Base-by-base conservation (phyloP, 768 basidiomycete genomes). In the Nidularia pulvinata region DNA sequence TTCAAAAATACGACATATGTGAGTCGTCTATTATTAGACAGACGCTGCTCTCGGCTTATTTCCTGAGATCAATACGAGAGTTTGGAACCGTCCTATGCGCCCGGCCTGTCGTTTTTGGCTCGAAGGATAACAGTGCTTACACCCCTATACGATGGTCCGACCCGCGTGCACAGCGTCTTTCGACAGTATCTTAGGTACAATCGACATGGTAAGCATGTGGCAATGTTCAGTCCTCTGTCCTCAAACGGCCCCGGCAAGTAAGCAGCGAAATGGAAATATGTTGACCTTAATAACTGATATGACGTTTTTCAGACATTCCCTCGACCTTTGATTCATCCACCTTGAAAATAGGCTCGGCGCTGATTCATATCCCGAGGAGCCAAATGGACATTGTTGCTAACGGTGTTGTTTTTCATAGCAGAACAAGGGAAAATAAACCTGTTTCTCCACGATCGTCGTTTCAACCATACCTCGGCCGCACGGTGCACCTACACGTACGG, bases 181-280 rank as follows among this genome's bases (percentile, higher is more conserved):
- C 25, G 32, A 42, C 49, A 49, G 55, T 55, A 47, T 51, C 57
- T 53, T 55, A 51, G 48, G 52, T 53, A 54, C 58, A 49, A 51
- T 37, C 25, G 37, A 46, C 19, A 16, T 13, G 49, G 39, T 35
- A 16, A 34, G 36, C 43, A 36, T 36, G 48, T 59, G 53, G 51
- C 56, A 55, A 55, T 3, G 11, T 11, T 42, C 5, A 42, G 16
- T 42, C 13, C 39, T 42, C 39, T 13, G 16, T 42, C 39, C 39
- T 13, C 39, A 42, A 42, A 19, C 39, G 11, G 25, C 25, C 25
- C 25, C 25, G 25, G 13, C 39, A 42, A 42, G 16, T 42, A 42
- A 19, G 39, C 39, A 42, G 39, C 39, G 39, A 13, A 42, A 19
- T 13, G 39, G 39, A 3, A 13, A 19, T 42, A 42, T 19, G 13